Percentiles rank a stretch among this genome's conserved stretches.
Conservation (phyloP, 495 filamentous ascomycete genomes). For the Tuber brumale region DNA sequence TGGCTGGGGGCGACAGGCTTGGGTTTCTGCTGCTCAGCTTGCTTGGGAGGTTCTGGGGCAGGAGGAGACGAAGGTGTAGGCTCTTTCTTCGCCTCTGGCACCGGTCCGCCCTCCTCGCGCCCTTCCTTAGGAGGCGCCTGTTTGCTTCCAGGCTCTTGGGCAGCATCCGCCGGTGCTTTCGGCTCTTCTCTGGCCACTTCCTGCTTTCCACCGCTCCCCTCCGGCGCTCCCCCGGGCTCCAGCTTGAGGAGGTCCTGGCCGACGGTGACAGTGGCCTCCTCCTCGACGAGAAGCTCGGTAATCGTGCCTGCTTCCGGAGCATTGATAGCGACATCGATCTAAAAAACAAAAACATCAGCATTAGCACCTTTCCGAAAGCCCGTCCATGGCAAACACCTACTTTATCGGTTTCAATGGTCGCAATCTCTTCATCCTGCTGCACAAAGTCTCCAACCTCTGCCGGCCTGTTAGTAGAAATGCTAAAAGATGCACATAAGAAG, state of each 20-base stretch:
- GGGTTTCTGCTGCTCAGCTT: conserved; percentile 46
- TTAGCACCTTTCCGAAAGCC: background rate
- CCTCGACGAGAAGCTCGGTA: conserved; percentile 84
- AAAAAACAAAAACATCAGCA: conserved; percentile 22
- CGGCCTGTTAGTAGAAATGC: conserved; percentile 34
- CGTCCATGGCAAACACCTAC: conserved; percentile 47
- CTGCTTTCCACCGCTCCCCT: conserved; percentile 50
- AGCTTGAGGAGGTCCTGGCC: conserved; percentile 84
- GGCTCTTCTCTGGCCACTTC: conserved; percentile 48
- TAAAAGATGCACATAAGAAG: conserved; percentile 6
- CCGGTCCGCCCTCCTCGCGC: conserved; percentile 42
- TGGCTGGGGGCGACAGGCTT: conserved; percentile 16
- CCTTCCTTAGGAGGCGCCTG: conserved; percentile 46
- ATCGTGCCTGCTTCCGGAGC: conserved; percentile 81
- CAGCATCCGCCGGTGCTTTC: conserved; percentile 54
- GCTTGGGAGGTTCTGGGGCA: conserved; percentile 44
- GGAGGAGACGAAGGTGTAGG: conserved; percentile 16
- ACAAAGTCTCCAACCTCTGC: conserved; percentile 86
- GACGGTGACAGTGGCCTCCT: conserved; percentile 93
- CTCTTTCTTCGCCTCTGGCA: conserved; percentile 44
- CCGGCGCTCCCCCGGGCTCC: conserved; percentile 64
- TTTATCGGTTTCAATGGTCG: conserved; percentile 99
- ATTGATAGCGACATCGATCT: conserved; percentile 96
- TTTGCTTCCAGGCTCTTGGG: conserved; percentile 43
- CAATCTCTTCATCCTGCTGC: conserved; percentile 94